phyloP scores from a whole-genome alignment of 2,329 filamentous ascomycete species.

The Sporothrix globosa region DNA sequence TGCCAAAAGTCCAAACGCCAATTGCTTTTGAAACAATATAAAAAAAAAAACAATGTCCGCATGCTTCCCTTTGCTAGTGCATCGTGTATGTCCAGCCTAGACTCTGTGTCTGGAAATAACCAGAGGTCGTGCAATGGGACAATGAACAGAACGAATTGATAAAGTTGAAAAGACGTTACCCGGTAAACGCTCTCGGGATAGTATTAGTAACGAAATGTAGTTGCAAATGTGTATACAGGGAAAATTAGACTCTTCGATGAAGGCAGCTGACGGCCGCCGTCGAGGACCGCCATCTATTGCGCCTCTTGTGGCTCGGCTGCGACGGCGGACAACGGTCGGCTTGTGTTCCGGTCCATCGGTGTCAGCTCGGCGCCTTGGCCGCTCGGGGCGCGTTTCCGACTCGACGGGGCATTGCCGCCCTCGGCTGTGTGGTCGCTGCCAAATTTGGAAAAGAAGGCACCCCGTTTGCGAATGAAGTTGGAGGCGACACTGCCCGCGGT shows the following conservation, averaged over 20 bases:
- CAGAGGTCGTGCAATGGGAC: not conserved
- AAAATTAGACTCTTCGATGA: too few species aligned
- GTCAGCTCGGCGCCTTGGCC: conserved; percentile 73
- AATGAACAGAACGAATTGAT: not conserved
- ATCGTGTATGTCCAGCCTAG: not conserved
- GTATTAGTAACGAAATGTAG: not conserved
- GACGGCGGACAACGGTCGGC: conserved; percentile 40
- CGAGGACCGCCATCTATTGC: not conserved
- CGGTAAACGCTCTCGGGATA: too few species aligned
- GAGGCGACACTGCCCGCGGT: conserved; percentile 36
- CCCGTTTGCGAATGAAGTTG: conserved; percentile 64
- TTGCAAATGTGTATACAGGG: not conserved
- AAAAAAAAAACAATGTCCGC: not conserved
- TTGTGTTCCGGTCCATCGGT: conserved; percentile 45
- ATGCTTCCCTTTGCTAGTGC: not conserved
- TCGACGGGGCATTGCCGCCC: conserved; percentile 57
- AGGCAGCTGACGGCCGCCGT: not conserved
- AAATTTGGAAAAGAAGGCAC: conserved; percentile 79
- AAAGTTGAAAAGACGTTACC: not conserved
- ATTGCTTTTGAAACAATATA: not conserved
- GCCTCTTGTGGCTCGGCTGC: conserved; percentile 38
- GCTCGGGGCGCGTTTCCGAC: conserved; percentile 71
- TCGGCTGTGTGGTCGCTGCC: conserved; percentile 58
- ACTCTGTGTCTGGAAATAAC: not conserved
- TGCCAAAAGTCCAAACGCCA: not conserved